phyloP scores from a whole-genome alignment of 495 filamentous ascomycete genomes.

The Apodospora peruviana region DNA sequence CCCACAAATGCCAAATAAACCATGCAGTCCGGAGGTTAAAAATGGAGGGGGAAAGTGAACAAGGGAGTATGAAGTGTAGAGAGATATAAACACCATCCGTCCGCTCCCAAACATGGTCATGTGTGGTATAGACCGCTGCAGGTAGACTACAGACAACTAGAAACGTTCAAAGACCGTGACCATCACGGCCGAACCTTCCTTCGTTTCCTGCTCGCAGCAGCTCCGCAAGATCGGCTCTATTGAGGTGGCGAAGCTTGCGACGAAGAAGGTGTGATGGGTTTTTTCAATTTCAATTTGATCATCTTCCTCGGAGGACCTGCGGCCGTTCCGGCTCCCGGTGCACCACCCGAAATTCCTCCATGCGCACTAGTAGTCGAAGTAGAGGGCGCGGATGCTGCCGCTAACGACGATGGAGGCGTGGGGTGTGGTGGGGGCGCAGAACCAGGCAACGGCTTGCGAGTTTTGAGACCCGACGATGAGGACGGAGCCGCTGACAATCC shows the following conservation, averaged over 20 bases:
- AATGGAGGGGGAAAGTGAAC: too few species aligned
- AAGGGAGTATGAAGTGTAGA: too few species aligned
- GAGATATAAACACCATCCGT: too few species aligned
- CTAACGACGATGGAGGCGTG: too few species aligned
- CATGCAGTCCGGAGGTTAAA: too few species aligned
- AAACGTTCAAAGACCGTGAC: too few species aligned
- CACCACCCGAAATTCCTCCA: not conserved
- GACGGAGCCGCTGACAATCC: not conserved
- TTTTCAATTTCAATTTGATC: slow-evolving; percentile 1
- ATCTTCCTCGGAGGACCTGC: not conserved
- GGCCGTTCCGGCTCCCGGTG: not conserved
- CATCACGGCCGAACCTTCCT: too few species aligned
- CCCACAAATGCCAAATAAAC: too few species aligned
- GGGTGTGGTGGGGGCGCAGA: slow-evolving; percentile 12
- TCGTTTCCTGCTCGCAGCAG: not conserved
- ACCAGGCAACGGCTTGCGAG: slow-evolving; percentile 35
- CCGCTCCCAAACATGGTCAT: too few species aligned
- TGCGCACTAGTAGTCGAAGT: not conserved
- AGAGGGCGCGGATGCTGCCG: not conserved
- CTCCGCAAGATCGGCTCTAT: not conserved
- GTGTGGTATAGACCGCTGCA: too few species aligned
- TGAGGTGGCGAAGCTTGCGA: not conserved
- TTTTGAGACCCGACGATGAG: slow-evolving; percentile 9
- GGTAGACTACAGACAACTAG: too few species aligned
- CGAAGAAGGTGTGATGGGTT: not conserved